A percentile compares a stretch with the other conserved stretches of the same genome.
phyloP scores from a whole-genome alignment of 2,329 filamentous ascomycete genomes.

The Phialocephala sp. region DNA sequence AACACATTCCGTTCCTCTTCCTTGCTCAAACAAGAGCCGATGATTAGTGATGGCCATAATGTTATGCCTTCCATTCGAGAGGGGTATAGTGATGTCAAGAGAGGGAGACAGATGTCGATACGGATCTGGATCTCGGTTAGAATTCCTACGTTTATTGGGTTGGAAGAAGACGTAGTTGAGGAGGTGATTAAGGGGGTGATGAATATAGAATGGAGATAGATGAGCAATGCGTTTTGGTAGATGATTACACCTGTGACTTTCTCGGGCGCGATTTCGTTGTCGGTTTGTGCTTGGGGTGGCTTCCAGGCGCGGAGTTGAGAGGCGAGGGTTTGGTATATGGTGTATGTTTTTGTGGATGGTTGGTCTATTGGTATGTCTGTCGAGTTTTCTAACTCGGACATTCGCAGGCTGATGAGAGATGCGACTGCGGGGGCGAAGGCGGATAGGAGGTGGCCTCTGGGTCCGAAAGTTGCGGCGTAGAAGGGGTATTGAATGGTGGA shows the following conservation, averaged over 20 bases:
- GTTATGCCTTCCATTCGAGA: slow-evolving; percentile 16
- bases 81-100: slow-evolving; percentile 10
- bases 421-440: slow-evolving; percentile 12
- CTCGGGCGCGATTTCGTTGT: not conserved
- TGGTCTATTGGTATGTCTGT: not conserved
- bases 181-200: too few species aligned
- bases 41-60: slow-evolving; percentile 16
- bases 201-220: slow-evolving; percentile 16
- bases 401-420: not conserved
- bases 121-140: slow-evolving; percentile 17
- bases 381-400: not conserved
- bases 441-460: slow-evolving; percentile 4
- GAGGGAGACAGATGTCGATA: slow-evolving; percentile 7
- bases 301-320: slow-evolving; percentile 9
- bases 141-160: not conserved
- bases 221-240: slow-evolving; percentile 20
- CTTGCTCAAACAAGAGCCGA: slow-evolving; percentile 17
- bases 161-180: not conserved
- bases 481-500: slow-evolving; percentile 11
- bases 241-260: slow-evolving; percentile 8
- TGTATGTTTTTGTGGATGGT: not conserved
- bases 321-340: not conserved
- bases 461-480: slow-evolving; percentile 3
- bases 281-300: not conserved
- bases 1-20: slow-evolving; percentile 6